Base-by-base conservation (phyloP, 257 asterid species). In the Jacaranda copaia region DNA sequence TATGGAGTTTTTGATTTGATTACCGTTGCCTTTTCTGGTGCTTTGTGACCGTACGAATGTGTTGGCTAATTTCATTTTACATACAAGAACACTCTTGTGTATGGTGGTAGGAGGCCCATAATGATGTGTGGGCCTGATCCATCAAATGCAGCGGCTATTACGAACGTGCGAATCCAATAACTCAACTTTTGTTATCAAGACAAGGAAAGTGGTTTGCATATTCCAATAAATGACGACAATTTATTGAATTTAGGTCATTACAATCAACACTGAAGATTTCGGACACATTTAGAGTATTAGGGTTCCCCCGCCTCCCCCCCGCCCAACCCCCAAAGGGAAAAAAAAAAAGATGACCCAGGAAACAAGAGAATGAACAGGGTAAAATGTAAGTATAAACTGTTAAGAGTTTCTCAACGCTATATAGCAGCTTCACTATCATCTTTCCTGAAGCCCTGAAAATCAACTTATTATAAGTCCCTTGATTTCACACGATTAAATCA, bases 1-100 rank as follows among this genome's bases (percentile, higher is more conserved):
- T 59, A 77, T 57, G 52, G 48, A 68, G 53, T 35, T 77, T 59
- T 68, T 19, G 11, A 62, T 65, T 16, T 68, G 52, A 57, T 51
- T 18, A 70, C 53, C 35, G 45, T 78, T 77, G 69, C 1, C 20
- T 39, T 76, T 66, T 35, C 32, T 19, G 19, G n/a, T 35, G 35
- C 10, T n/a, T n/a, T 51, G 49, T 68, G 7, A 9, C 40, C n/a
- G n/a, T n/a, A n/a, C n/a, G 55, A 35, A 7, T 14, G 12, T 38
- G 65, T 8, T 55, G 36, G 49, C 48, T 70, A 15, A 1, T 63
- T 3, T 3, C 42, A 1, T 45, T 20, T 16, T 15, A 14, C 15
- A 53, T 57, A 20, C 63, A 48, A 32, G 49, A 25, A 0, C 32
- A 25, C 32, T 25, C 32, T 25, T 25, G 32, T 2, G 1, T 2